Evolutionary conservation across 805 yeast species (phyloP).

Genomic region (Starmerella stigmatis): DNA sequence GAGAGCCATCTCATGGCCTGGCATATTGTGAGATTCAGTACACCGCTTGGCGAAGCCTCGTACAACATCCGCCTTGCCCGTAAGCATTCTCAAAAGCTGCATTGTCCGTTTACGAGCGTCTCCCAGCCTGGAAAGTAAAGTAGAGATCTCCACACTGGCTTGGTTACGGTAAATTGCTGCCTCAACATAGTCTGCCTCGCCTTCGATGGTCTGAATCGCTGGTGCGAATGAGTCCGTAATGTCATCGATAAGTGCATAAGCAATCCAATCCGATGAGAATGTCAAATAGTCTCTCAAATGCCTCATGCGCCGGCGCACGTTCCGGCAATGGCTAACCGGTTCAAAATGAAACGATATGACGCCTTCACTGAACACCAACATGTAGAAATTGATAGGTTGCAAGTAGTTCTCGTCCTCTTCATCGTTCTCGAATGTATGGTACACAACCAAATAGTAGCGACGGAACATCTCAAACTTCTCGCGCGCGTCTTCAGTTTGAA

Average conservation of each 20-base stretch:
- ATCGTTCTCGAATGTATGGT: conserved; percentile 91
- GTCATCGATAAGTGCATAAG: conserved; percentile 56
- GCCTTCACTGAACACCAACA: conserved; percentile 53
- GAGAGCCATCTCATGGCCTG: conserved; percentile 83
- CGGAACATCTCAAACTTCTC: conserved; percentile 92
- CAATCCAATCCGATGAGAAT: conserved; percentile 54
- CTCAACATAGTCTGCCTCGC: conserved; percentile 57
- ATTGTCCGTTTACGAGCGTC: conserved; percentile 83
- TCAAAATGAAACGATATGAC: conserved; percentile 50
- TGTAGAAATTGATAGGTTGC: conserved; percentile 51
- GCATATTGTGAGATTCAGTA: conserved; percentile 56
- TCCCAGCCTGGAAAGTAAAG: conserved; percentile 72
- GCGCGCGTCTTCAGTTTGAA: conserved; percentile 90
- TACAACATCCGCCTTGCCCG: conserved; percentile 93
- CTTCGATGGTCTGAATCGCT: conserved; percentile 46
- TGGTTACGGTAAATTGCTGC: conserved; percentile 69
- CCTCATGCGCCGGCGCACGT: conserved; percentile 52
- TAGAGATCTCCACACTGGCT: conserved; percentile 35
- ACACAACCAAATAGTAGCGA: conserved; percentile 86
- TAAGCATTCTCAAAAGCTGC: conserved; percentile 78
- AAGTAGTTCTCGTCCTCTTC: conserved; percentile 50
- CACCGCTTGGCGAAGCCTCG: conserved; percentile 93
- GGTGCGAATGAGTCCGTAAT: conserved; percentile 59
- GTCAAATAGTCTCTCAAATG: conserved; percentile 52
- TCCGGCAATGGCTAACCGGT: conserved; percentile 49